Evolutionary conservation across 2,329 filamentous ascomycete genomes (phyloP).

Genomic region (Sarocladium kiliense): DNA sequence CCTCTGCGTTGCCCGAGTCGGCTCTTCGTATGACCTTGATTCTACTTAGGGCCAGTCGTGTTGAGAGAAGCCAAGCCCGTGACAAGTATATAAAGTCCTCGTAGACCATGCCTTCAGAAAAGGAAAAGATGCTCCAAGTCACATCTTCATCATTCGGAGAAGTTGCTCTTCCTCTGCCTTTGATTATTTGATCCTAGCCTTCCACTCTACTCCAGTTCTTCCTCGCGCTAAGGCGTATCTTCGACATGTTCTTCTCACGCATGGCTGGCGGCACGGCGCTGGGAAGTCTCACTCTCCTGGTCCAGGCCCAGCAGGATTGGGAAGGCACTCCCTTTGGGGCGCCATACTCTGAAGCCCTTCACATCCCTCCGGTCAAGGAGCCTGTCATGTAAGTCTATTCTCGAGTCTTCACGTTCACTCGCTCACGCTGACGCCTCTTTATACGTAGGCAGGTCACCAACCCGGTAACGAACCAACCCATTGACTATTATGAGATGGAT

Average conservation of each 20-base stretch:
- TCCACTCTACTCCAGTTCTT: neutral
- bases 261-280: neutral
- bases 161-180: neutral
- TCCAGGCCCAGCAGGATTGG: neutral
- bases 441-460: slow-evolving; percentile 25
- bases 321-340: slow-evolving; percentile 1
- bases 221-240: neutral
- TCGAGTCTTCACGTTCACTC: neutral
- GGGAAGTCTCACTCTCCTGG: neutral
- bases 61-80: neutral
- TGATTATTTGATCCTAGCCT: neutral
- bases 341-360: neutral
- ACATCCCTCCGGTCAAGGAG: slow-evolving; percentile 35
- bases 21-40: neutral
- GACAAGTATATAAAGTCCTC: neutral
- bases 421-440: neutral
- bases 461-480: slow-evolving; percentile 27
- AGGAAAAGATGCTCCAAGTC: neutral
- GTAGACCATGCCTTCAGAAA: neutral
- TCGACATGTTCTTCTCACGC: neutral
- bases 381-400: slow-evolving; percentile 30
- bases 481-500: slow-evolving; percentile 31
- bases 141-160: neutral
- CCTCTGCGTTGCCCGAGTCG: neutral
- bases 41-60: neutral